Percentiles rank a stretch among this genome's conserved stretches.
phyloP scores from a whole-genome alignment of 2,329 filamentous ascomycete species.

The Diaporthe sp. region DNA sequence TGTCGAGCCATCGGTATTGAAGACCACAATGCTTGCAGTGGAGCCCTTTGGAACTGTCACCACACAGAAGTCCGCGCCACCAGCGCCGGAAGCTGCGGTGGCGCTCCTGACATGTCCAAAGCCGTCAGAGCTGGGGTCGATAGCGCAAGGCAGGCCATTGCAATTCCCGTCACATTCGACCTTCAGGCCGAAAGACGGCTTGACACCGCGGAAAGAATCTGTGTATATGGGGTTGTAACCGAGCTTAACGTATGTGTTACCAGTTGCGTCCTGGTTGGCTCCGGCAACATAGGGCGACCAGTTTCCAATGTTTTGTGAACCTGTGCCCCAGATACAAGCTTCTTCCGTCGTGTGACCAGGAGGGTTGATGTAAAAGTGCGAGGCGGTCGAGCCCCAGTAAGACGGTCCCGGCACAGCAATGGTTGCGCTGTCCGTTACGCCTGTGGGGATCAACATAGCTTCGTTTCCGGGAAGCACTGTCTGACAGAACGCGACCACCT shows the following conservation, averaged over 20 bases:
- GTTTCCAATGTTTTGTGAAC: conserved; percentile 73
- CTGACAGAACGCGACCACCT: conserved; percentile 78
- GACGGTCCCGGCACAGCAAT: conserved; percentile 76
- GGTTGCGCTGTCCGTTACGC: conserved; percentile 65
- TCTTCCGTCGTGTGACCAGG: conserved; percentile 70
- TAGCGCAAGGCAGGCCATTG: conserved; percentile 79
- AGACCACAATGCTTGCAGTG: conserved; percentile 75
- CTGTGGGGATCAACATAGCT: conserved; percentile 84
- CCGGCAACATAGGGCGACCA: conserved; percentile 83
- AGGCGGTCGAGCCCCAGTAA: conserved; percentile 79
- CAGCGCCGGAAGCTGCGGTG: conserved; percentile 68
- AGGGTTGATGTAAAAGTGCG: conserved; percentile 85
- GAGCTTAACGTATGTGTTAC: conserved; percentile 79
- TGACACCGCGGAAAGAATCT: conserved; percentile 63
- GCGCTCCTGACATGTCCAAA: conserved; percentile 70
- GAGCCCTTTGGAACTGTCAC: conserved; percentile 77
- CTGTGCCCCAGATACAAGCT: conserved; percentile 79
- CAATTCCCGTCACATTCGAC: conserved; percentile 77
- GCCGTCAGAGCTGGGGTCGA: conserved; percentile 67
- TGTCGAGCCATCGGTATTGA: conserved; percentile 55
- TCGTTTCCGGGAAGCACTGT: conserved; percentile 83
- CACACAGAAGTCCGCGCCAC: conserved; percentile 78
- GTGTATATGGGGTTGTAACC: conserved; percentile 83
- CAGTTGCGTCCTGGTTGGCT: conserved; percentile 73
- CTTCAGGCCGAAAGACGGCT: conserved; percentile 74